Evolutionary conservation across 169 alveolate genomes (phyloP).

Genomic region (Prorocentrum cordatum): DNA sequence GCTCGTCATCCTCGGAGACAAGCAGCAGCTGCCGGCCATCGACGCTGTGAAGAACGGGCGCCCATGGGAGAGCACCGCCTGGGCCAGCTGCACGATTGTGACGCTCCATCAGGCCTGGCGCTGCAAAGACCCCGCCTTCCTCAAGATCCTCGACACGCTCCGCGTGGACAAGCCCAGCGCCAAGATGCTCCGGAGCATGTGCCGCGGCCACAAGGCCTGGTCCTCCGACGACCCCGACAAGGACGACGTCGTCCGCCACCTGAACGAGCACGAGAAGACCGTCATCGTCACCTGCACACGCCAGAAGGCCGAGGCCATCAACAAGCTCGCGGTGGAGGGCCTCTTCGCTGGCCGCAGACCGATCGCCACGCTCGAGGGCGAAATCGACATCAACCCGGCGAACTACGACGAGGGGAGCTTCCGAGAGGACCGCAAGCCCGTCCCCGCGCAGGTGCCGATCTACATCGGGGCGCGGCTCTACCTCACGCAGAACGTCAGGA

Average conservation of each 20-base stretch:
- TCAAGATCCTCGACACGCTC: neutral
- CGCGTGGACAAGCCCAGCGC: neutral
- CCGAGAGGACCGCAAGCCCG: neutral
- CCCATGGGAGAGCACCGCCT: too few species aligned
- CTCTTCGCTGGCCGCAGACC: too few species aligned
- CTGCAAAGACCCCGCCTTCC: neutral
- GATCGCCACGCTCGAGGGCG: too few species aligned
- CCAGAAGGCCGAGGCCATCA: too few species aligned
- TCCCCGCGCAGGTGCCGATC: neutral
- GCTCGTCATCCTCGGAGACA: constrained; percentile 4
- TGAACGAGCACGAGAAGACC: neutral
- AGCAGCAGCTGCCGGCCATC: constrained; percentile 23
- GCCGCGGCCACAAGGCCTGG: constrained; percentile 11
- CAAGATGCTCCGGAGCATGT: neutral
- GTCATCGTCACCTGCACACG: too few species aligned
- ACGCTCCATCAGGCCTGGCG: neutral
- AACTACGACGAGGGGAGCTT: neutral
- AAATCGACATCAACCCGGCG: neutral
- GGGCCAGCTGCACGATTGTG: too few species aligned
- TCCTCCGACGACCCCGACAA: neutral
- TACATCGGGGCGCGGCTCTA: neutral
- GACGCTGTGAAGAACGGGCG: too few species aligned
- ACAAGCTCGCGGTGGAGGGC: too few species aligned
- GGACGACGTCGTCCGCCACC: neutral
- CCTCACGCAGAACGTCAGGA: neutral